Evolutionary conservation across 495 filamentous ascomycete species (phyloP), one percentile per base, ranked within the genome.

Genomic region (Penicillium cinerascens): DNA sequence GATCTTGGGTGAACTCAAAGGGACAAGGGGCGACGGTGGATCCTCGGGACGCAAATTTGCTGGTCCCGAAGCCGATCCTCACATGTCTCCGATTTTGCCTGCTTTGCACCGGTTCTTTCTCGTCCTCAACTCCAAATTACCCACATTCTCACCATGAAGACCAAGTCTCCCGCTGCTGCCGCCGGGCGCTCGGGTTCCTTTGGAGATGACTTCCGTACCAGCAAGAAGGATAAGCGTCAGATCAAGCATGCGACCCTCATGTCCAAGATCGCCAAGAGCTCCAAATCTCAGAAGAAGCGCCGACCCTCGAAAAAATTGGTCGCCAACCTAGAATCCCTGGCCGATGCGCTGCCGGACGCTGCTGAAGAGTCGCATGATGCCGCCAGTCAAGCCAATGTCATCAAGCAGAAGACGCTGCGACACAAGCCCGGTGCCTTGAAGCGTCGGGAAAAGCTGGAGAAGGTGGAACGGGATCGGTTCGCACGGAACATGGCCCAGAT

Each of bases 161-260:
- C 55, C 25, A 69, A 66, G 27, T 61, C 55, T 56, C 55, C 60
- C 46, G 61, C 58, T 23, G 44, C 66, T 4, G 47, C 59, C 22
- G 44, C 66, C 3, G 47, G 58, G 51, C 66, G 65, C 40, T 51
- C 65, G 15, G 51, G 52, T 39, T 48, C 61, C 22, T 70, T 75
- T 43, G 50, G 62, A 45, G 67, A 75, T 56, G 71, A 73, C 5
- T 87, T 87, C 66, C 74, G 80, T 46, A 80, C 78, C 55, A 77
- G 78, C 46, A 96, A 95, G 67, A 83, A 78, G 61, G 87, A 90
- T 71, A 93, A 91, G 69, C 87, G 82, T 10, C 64, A 69, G 25
- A 86, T 92, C 60, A 91, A 89, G 60, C 87, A 87, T 73, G 82
- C 85, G 4, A 65, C 82, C 23, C 87, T 96, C 63, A 70, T 95